These are phyloP conservation scores for Monosporozyma solicola DNA, from an alignment of 805 yeast species.

Conservation along the genomic window DNA sequence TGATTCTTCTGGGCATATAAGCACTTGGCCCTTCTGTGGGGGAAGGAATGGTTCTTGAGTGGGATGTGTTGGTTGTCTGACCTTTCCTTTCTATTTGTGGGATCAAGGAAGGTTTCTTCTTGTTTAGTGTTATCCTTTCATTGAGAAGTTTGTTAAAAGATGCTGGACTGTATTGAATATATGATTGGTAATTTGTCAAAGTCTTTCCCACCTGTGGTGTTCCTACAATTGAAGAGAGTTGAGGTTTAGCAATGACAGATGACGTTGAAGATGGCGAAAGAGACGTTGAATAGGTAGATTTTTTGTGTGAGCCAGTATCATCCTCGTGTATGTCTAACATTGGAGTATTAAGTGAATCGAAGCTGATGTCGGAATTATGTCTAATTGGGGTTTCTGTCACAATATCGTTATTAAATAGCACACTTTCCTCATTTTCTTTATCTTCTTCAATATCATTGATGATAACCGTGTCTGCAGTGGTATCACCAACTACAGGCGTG, in stretches of 20 bases:
- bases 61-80: neutral
- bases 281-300: neutral
- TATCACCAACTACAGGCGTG: neutral
- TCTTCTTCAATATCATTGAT: neutral
- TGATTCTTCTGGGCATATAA: conserved; percentile 4
- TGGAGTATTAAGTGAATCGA: neutral
- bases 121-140: neutral
- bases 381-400: neutral
- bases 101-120: neutral
- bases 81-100: neutral
- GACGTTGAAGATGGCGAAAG: neutral
- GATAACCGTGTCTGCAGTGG: neutral
- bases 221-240: neutral
- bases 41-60: neutral
- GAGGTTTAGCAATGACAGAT: neutral
- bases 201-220: neutral
- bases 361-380: neutral
- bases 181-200: neutral
- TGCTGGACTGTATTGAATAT: neutral
- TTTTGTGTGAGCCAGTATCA: neutral
- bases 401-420: neutral
- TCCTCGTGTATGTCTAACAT: neutral
- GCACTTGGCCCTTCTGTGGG: neutral
- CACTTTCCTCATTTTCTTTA: neutral
- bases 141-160: neutral